Evolutionary conservation across 1,284 basidiomycete species (phyloP).

Genomic region (Ustilago curta): DNA sequence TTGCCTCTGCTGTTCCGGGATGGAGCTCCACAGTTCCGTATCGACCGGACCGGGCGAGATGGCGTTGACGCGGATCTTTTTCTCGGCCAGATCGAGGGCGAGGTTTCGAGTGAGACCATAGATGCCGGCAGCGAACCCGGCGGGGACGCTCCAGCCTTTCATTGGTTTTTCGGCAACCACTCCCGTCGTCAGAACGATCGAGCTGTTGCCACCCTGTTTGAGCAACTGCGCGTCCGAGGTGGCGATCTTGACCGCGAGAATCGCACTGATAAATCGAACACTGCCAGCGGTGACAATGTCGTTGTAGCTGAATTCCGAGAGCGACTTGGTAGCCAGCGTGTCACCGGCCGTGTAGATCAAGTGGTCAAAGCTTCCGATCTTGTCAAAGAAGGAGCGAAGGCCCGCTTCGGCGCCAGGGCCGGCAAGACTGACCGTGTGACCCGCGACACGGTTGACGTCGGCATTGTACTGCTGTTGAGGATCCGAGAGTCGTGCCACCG

Average conservation of each 20-base stretch:
- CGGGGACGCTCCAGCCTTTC: constrained; percentile 17
- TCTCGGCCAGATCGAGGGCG: constrained; percentile 32
- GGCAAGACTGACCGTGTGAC: constrained; percentile 35
- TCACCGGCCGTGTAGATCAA: constrained; percentile 52
- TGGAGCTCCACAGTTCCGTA: constrained; percentile 41
- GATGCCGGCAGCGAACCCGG: constrained; percentile 20
- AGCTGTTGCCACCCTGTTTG: constrained; percentile 4
- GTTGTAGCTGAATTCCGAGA: constrained; percentile 28
- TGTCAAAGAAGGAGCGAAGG: constrained; percentile 27
- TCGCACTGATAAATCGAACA: constrained; percentile 28
- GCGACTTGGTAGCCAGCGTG: constrained; percentile 7
- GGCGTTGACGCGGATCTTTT: constrained; percentile 45
- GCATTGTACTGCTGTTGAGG: constrained; percentile 44
- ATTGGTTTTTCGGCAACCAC: constrained; percentile 30
- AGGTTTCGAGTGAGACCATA: constrained; percentile 33
- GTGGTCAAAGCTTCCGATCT: constrained; percentile 47
- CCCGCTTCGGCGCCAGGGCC: constrained; percentile 21
- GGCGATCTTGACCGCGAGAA: constrained; percentile 43
- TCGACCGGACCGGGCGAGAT: constrained; percentile 39
- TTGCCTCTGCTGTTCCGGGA: constrained; percentile 17
- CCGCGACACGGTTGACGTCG: constrained; percentile 29
- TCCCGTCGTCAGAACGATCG: constrained; percentile 44
- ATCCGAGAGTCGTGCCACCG: constrained; percentile 35
- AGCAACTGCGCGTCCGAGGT: constrained; percentile 7
- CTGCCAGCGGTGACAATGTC: constrained; percentile 27